Evolutionary conservation across 805 yeast species (phyloP), one percentile per base, ranked within the genome.

Genomic region (Ascoidea rubescens): DNA sequence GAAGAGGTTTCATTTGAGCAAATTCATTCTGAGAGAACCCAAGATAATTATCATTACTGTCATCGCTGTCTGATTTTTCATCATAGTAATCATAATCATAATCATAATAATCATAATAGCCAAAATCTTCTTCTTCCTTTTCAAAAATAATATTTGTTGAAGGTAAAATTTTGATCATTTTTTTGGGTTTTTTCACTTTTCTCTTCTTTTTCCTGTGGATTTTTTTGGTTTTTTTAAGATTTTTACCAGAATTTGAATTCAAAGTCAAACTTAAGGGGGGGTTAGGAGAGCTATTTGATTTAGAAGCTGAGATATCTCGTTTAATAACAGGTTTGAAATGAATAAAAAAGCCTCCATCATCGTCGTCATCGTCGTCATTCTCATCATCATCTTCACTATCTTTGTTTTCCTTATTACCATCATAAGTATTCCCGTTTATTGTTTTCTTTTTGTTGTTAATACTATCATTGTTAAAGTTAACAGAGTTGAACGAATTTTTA

Each of bases 91-190:
- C 14, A 37, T 37, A 8, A 37, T 37, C 43, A 37, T 37, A 37
- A 37, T 37, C 43, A 14, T 37, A 37, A 37, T 37, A 8, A 8
- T 14, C 43, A 37, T 37, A 37, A 37, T 37, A 8, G 4, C 14
- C 8, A 37, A 10, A 37, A 14, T 64, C 69, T 7, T 68, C 69
- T 32, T 78, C 82, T 48, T 77, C 83, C 53, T 80, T 84, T 56
- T 81, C 80, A 52, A 85, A 78, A 5, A 87, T 89, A 52, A 91
- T 74, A 0, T 87, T 80, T 0, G 98, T 89, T 1, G 96, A 82
- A 2, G 98, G 97, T 51, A 91, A 68, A 47, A 80, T 71, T 44
- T 87, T 88, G 56, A 90, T 89, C 8, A 87, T 84, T 47, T 77
- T 49, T 5, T 54, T 56, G 14, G 75, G 56, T 64, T 62, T 54